phyloP scores from a whole-genome alignment of 2,329 filamentous ascomycete species.

The Penicillium capsulatum region DNA sequence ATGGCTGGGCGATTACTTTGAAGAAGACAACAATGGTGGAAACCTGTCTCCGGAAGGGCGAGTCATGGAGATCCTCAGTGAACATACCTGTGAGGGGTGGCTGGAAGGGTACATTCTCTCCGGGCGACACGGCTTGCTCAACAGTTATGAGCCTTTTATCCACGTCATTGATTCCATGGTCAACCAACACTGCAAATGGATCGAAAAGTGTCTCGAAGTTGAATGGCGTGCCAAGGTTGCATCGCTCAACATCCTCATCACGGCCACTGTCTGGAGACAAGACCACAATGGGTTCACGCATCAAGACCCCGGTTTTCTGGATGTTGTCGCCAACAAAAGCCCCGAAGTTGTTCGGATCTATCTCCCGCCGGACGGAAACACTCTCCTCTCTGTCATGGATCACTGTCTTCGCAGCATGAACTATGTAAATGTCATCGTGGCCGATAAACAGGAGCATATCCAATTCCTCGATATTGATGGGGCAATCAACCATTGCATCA shows the following conservation, averaged over 20 bases:
- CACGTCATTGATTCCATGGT: constrained; percentile 83
- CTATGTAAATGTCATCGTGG: constrained; percentile 77
- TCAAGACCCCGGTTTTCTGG: constrained; percentile 75
- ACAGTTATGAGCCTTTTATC: constrained; percentile 79
- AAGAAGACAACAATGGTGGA: constrained; percentile 69
- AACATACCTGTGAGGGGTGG: constrained; percentile 77
- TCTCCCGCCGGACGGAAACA: constrained; percentile 75
- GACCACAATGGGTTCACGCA: constrained; percentile 83
- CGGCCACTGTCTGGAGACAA: constrained; percentile 74
- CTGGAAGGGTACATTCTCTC: constrained; percentile 73
- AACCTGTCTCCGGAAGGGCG: constrained; percentile 65
- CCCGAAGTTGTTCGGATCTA: constrained; percentile 78
- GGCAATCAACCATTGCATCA: constrained; percentile 71
- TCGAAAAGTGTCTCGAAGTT: constrained; percentile 75
- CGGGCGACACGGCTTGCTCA: constrained; percentile 70
- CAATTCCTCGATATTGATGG: constrained; percentile 71
- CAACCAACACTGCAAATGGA: constrained; percentile 81
- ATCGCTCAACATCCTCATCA: constrained; percentile 75
- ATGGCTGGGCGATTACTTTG: constrained; percentile 74
- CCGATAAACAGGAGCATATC: constrained; percentile 74
- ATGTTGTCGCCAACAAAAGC: constrained; percentile 74
- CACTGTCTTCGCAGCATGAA: constrained; percentile 70
- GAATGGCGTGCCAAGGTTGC: constrained; percentile 70
- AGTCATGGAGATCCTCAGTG: constrained; percentile 81
- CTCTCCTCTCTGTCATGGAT: constrained; percentile 68